These are phyloP conservation scores for Ilyonectria destructans DNA, from an alignment of 2,329 filamentous ascomycete species.

Conservation along the genomic window DNA sequence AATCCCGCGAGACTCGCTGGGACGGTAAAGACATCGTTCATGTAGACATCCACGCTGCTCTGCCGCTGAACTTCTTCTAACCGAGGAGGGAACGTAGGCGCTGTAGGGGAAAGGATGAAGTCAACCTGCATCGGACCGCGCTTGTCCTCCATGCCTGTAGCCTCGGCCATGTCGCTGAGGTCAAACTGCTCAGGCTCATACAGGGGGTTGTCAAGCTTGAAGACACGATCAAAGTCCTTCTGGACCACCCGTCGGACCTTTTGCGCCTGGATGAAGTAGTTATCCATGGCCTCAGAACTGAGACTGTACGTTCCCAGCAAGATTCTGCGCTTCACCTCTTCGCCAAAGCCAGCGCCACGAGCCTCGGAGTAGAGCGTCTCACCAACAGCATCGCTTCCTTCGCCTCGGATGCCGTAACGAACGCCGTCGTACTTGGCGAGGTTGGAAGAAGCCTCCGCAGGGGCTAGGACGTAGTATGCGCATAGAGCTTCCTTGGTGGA, in stretches of 20 bases:
- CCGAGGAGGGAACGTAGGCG: slow-evolving; percentile 81
- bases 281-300: slow-evolving; percentile 92
- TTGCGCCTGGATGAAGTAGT: slow-evolving; percentile 97
- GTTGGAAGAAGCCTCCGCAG: slow-evolving; percentile 96
- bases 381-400: slow-evolving; percentile 68
- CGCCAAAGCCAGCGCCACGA: slow-evolving; percentile 82
- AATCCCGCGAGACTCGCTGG: slow-evolving; percentile 93
- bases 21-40: slow-evolving; percentile 96
- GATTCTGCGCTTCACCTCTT: slow-evolving; percentile 89
- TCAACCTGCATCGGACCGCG: slow-evolving; percentile 79
- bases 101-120: slow-evolving; percentile 89
- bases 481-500: slow-evolving; percentile 89
- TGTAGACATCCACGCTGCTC: slow-evolving; percentile 82
- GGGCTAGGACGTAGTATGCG: slow-evolving; percentile 95
- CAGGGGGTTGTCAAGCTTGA: slow-evolving; percentile 80
- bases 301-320: slow-evolving; percentile 92
- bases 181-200: slow-evolving; percentile 68
- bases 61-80: slow-evolving; percentile 72
- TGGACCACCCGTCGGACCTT: slow-evolving; percentile 88
- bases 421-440: slow-evolving; percentile 97
- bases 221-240: slow-evolving; percentile 87
- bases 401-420: slow-evolving; percentile 82
- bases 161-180: slow-evolving; percentile 73
- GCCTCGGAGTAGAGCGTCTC: slow-evolving; percentile 84
- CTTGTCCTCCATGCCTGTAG: slow-evolving; percentile 68